A percentile compares a stretch with the other conserved stretches of the same genome.
Conservation (phyloP, 257 asterid species). For the Mentha longifolia region DNA sequence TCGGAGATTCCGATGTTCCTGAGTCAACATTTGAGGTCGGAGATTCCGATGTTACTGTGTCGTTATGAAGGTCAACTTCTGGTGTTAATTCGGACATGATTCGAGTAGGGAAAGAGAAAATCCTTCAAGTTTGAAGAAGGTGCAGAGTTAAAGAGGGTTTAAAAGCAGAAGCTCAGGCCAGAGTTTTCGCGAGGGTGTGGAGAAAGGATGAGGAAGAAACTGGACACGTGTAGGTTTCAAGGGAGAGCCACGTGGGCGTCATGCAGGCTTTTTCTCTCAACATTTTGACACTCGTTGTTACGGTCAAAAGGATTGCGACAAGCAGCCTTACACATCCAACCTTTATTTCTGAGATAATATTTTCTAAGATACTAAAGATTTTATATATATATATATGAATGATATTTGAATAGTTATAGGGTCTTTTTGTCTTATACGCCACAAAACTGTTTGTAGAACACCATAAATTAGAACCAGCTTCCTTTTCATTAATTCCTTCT, state of each 20-base stretch:
- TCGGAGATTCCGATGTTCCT: background rate
- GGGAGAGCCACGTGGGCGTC: constrained; percentile 56
- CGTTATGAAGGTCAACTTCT: too few relatives aligned
- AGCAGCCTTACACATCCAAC: background rate
- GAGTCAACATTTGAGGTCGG: background rate
- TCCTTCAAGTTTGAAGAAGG: background rate
- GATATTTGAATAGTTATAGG: too few relatives aligned
- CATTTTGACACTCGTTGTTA: constrained; percentile 13
- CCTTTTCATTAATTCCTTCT: too few relatives aligned
- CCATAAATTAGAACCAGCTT: too few relatives aligned
- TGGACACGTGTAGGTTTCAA: constrained; percentile 30
- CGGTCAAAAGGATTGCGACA: background rate
- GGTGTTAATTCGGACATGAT: constrained; percentile 32
- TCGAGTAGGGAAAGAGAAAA: background rate
- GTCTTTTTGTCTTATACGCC: too few relatives aligned
- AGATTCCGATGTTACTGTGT: constrained; percentile 26
- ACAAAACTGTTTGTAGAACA: too few relatives aligned
- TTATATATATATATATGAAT: too few relatives aligned
- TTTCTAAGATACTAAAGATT: too few relatives aligned
- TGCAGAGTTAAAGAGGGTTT: background rate
- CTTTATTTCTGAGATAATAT: too few relatives aligned
- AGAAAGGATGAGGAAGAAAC: background rate
- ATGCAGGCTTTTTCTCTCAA: constrained; percentile 39
- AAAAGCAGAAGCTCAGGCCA: background rate
- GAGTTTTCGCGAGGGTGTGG: too few relatives aligned